Conservation (phyloP, 2,329 filamentous ascomycete genomes). For the Achaetomium macrosporum region DNA sequence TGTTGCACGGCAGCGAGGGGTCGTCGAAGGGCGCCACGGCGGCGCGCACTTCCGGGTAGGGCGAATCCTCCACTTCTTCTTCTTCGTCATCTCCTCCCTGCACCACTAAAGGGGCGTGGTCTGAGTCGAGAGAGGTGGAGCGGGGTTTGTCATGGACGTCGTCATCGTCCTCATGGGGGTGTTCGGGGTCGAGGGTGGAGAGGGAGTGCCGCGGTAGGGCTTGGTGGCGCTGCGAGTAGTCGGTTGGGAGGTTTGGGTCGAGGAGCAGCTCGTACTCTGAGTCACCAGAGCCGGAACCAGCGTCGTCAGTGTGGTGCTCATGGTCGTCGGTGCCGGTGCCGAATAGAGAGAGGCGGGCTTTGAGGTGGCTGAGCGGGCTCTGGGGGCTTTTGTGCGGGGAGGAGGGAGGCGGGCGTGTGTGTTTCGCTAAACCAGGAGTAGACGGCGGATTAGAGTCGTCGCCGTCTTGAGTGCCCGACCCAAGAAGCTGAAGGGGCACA, state of each 20-base stretch:
- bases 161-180: constrained; percentile 10
- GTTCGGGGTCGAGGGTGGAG: constrained; percentile 16
- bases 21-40: constrained; percentile 61
- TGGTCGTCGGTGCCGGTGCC: constrained; percentile 33
- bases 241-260: constrained; percentile 45
- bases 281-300: constrained; percentile 38
- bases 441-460: constrained; percentile 23
- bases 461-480: constrained; percentile 27
- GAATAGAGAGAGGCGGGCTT: constrained; percentile 35
- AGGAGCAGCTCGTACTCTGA: constrained; percentile 53
- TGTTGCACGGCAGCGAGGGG: constrained; percentile 56
- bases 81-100: constrained; percentile 24
- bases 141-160: constrained; percentile 3
- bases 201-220: constrained; percentile 25
- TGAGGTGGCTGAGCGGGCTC: constrained; percentile 24
- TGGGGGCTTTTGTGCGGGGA: constrained; percentile 19
- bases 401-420: constrained; percentile 4
- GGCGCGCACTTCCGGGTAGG: constrained; percentile 60
- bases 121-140: constrained; percentile 7
- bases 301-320: constrained; percentile 34
- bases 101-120: constrained; percentile 1
- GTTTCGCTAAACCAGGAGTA: background rate
- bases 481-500: constrained; percentile 22
- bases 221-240: constrained; percentile 32
- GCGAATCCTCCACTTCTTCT: constrained; percentile 51